Evolutionary conservation across 768 basidiomycete species (phyloP).

Genomic region (Nidularia sp.): DNA sequence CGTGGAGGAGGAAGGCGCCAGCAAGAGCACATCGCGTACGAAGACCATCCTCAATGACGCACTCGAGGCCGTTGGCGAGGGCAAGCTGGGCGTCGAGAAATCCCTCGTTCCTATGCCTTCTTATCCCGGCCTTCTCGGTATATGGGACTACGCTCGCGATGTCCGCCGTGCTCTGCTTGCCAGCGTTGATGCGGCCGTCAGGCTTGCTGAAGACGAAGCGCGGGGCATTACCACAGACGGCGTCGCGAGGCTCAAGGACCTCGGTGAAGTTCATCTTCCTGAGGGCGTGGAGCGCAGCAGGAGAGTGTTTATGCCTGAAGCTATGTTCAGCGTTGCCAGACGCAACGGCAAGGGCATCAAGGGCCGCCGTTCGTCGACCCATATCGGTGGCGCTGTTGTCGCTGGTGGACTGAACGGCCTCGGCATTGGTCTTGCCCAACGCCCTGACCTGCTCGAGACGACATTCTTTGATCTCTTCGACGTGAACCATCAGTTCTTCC

Average conservation of each 20-base stretch:
- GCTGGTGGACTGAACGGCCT: conserved; percentile 79
- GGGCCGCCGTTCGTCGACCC: conserved; percentile 29
- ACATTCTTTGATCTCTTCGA: conserved; percentile 85
- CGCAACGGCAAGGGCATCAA: conserved; percentile 36
- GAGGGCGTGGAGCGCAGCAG: conserved; percentile 75
- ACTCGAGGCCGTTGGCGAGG: conserved; percentile 72
- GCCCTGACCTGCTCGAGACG: conserved; percentile 74
- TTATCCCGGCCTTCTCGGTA: conserved; percentile 78
- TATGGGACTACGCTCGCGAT: conserved; percentile 85
- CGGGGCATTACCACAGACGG: conserved; percentile 60
- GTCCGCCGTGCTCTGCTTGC: conserved; percentile 74
- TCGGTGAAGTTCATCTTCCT: conserved; percentile 79
- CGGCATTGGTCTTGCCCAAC: conserved; percentile 76
- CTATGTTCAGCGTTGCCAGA: conserved; percentile 79
- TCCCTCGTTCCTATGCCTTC: conserved; percentile 54
- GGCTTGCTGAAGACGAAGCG: conserved; percentile 80
- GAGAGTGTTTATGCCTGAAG: conserved; percentile 92
- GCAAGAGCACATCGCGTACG: conserved; percentile 47
- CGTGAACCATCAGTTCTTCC: conserved; percentile 71
- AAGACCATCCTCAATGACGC: conserved; percentile 60
- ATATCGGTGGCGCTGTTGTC: conserved; percentile 49
- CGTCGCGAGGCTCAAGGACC: conserved; percentile 58
- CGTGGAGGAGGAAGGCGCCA: conserved; percentile 73
- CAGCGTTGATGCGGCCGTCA: conserved; percentile 78
- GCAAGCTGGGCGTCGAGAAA: conserved; percentile 60